Percentiles rank a stretch among this genome's conserved stretches.
phyloP scores from a whole-genome alignment of 257 asterid genomes.

The Solanum virginianum region DNA sequence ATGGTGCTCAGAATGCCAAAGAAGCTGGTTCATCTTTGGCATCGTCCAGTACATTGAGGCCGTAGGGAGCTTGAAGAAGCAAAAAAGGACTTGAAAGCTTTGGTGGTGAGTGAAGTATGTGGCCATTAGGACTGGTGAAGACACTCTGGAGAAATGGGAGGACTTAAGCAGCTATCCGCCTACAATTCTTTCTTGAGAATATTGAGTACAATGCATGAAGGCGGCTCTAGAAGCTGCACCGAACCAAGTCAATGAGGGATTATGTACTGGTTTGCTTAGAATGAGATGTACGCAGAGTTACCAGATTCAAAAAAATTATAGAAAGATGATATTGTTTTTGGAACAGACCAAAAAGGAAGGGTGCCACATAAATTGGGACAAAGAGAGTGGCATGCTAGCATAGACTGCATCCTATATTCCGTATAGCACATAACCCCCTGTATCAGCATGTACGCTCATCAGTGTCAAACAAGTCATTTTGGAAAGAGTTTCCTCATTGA shows the following conservation, averaged over 20 bases:
- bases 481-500: too few relatives aligned
- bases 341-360: too few relatives aligned
- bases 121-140: not conserved
- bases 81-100: not conserved
- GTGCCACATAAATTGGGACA: too few relatives aligned
- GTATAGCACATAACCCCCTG: too few relatives aligned
- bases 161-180: not conserved
- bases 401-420: too few relatives aligned
- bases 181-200: too few relatives aligned
- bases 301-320: too few relatives aligned
- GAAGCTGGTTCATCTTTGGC: not conserved
- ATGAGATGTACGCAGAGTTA: too few relatives aligned
- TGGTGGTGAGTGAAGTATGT: not conserved
- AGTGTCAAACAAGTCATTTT: too few relatives aligned
- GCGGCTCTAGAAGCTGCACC: not conserved
- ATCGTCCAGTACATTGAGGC: not conserved
- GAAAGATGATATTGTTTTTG: too few relatives aligned
- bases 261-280: not conserved
- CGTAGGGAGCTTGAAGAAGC: not conserved
- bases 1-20: not conserved
- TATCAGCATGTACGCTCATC: too few relatives aligned
- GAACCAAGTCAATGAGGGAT: not conserved
- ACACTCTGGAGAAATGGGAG: not conserved
- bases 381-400: too few relatives aligned
- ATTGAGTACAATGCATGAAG: not conserved